A percentile compares a stretch with the other conserved stretches of the same genome.
These are phyloP conservation scores for Crucihimalaya himalaica DNA, from an alignment of 345 rosid genomes.

Conservation along the genomic window DNA sequence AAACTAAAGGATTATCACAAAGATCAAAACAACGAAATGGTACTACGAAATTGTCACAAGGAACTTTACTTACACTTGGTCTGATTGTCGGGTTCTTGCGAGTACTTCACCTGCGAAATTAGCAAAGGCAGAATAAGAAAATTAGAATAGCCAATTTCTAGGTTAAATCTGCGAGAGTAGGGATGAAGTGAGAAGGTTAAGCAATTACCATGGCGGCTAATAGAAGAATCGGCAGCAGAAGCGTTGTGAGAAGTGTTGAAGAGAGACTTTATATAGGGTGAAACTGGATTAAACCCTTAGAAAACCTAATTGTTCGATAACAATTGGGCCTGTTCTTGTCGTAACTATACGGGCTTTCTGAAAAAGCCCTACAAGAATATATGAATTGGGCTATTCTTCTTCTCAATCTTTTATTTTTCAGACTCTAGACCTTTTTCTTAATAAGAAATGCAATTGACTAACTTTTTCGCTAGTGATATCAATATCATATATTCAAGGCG, in stretches of 20 bases:
- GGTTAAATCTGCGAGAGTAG: not conserved
- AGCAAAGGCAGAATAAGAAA: not conserved
- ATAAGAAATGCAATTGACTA: too few species aligned
- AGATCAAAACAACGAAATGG: not conserved
- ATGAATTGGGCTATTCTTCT: not conserved
- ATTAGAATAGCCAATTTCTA: not conserved
- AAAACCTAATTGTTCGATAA: not conserved
- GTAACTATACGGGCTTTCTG: not conserved
- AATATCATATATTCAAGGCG: too few species aligned
- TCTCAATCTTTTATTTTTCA: not conserved
- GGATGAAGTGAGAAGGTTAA: conserved; percentile 3
- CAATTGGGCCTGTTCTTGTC: not conserved
- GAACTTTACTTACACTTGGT: conserved; percentile 66
- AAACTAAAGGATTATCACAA: not conserved
- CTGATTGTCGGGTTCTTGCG: conserved; percentile 85
- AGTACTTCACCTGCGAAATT: conserved; percentile 81
- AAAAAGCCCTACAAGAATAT: not conserved
- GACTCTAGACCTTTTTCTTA: too few species aligned
- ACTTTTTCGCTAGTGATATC: too few species aligned
- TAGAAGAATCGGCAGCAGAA: conserved; percentile 28
- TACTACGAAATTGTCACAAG: not conserved
- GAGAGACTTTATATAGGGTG: conserved; percentile 9
- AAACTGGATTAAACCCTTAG: not conserved
- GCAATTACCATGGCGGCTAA: conserved; percentile 39
- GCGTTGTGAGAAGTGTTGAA: not conserved